A percentile compares a stretch with the other conserved stretches of the same genome.
Conservation (phyloP, 495 filamentous ascomycete species). For the Penicillium riverlandense region DNA sequence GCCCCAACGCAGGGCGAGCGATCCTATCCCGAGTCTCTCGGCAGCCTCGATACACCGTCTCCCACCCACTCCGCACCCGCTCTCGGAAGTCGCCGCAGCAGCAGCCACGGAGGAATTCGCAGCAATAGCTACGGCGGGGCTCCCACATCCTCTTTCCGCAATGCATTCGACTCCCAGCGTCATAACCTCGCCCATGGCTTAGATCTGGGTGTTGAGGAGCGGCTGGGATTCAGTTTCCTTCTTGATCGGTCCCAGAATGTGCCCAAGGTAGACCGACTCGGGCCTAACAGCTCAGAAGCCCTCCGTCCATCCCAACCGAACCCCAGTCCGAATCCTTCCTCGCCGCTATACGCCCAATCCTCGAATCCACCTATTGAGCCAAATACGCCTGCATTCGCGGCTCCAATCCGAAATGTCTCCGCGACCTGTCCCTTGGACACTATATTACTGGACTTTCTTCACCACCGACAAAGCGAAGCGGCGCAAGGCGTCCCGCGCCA, state of each 20-base stretch:
- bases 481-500: constrained; percentile 51
- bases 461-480: constrained; percentile 56
- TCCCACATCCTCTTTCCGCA: constrained; percentile 19
- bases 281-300: constrained; percentile 22
- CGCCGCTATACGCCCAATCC: constrained; percentile 20
- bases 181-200: constrained; percentile 48
- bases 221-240: constrained; percentile 62
- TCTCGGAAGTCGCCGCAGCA: constrained; percentile 21
- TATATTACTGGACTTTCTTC: constrained; percentile 69
- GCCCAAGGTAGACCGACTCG: constrained; percentile 30
- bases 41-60: constrained; percentile 28
- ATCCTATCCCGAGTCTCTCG: constrained; percentile 24
- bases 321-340: constrained; percentile 12
- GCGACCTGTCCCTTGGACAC: constrained; percentile 67
- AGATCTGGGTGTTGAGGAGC: constrained; percentile 49
- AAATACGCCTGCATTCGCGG: constrained; percentile 26
- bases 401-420: constrained; percentile 49
- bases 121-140: constrained; percentile 17
- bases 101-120: constrained; percentile 14
- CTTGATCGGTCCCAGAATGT: constrained; percentile 47
- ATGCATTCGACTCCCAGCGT: constrained; percentile 43
- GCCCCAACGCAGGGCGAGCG: constrained; percentile 11
- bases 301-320: constrained; percentile 15
- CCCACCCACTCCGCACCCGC: constrained; percentile 28
- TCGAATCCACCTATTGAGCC: constrained; percentile 17